Conservation (phyloP, 1,284 basidiomycete species). For the Sporisorium exsertum region DNA sequence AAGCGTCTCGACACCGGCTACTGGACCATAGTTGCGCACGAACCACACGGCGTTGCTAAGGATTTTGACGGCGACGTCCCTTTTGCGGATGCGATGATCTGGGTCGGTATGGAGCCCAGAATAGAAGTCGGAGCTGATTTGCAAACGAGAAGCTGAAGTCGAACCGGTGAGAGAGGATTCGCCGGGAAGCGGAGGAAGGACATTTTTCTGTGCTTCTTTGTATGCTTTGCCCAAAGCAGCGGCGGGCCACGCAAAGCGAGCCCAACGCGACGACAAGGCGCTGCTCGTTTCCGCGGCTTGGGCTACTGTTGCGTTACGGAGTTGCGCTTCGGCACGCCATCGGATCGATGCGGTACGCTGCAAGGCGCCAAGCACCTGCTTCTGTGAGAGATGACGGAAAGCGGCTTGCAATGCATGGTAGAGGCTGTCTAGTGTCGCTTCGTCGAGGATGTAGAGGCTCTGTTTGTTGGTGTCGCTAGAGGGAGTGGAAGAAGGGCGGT, state of each 20-base stretch:
- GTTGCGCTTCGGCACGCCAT: slow-evolving; percentile 59
- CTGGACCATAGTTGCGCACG: slow-evolving; percentile 52
- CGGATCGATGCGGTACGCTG: slow-evolving; percentile 59
- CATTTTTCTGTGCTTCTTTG: slow-evolving; percentile 43
- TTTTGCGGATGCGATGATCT: slow-evolving; percentile 53
- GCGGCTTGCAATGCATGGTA: slow-evolving; percentile 33
- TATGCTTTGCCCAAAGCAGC: slow-evolving; percentile 51
- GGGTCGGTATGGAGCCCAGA: slow-evolving; percentile 21
- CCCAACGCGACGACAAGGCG: slow-evolving; percentile 37
- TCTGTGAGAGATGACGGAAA: slow-evolving; percentile 47
- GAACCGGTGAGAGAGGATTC: slow-evolving; percentile 12
- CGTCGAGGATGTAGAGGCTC: slow-evolving; percentile 27
- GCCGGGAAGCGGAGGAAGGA: slow-evolving; percentile 16
- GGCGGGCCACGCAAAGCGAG: slow-evolving; percentile 51
- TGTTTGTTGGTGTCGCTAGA: background rate
- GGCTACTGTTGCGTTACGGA: slow-evolving; percentile 43
- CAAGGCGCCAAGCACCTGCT: slow-evolving; percentile 45
- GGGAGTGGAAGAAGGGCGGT: background rate
- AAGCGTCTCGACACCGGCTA: slow-evolving; percentile 33
- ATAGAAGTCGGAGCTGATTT: slow-evolving; percentile 18
- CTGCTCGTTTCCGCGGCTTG: slow-evolving; percentile 33
- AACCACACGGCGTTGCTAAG: slow-evolving; percentile 62
- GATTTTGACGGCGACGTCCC: slow-evolving; percentile 61
- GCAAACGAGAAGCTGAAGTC: slow-evolving; percentile 7
- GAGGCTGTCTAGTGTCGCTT: slow-evolving; percentile 42